Evolutionary conservation across 2,329 filamentous ascomycete species (phyloP), one percentile per base, ranked within the genome.

Genomic region (Phaeosphaeria sp.): DNA sequence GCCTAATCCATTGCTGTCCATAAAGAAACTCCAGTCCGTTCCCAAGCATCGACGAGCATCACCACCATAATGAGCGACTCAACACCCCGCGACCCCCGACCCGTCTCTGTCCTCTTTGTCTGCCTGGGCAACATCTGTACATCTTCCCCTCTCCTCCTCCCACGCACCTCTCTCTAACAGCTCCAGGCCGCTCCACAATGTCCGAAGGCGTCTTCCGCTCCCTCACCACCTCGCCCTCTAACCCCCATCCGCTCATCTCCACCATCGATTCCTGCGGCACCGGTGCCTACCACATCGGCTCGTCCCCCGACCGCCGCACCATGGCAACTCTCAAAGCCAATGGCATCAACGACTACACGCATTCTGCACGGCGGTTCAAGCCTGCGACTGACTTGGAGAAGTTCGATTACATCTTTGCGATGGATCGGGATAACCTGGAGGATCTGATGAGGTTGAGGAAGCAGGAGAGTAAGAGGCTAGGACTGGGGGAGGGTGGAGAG

Each of bases 121-220:
- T 99, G 95, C 79, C 85, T 98, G 33, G 95, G 95, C 76, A 99
- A 99, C 79, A 98, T 98, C 72, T 99, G 93, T 85, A 72, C 51
- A 77, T 59, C 18, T 13, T 54, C 50, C 49, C 46, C 50, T 50
- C 46, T 13, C 3, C 27, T 41, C 50, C 55, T 21, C 52, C 33
- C 76, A 84, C 86, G 54, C 52, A 44, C 52, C 15, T 22, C 18
- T 22, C 18, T 47, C 18, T 30, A 39, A 42, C 54, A 53, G 30
- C 44, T 33, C 23, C 23, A 84, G 83, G 85, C 72, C 85, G 87
- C 59, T 97, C 93, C 7, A 91, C 95, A 30, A 98, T 99, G 95
- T 92, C 93, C 46, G 94, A 98, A 82, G 95, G 91, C 50, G 91
- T 97, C 64, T 98, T 99, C 80, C 87, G 88, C 57, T 86, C 89